A percentile compares a stretch with the other conserved stretches of the same genome.
These are phyloP conservation scores for Pueraria montana DNA, from an alignment of 306 rosid species.

Conservation along the genomic window DNA sequence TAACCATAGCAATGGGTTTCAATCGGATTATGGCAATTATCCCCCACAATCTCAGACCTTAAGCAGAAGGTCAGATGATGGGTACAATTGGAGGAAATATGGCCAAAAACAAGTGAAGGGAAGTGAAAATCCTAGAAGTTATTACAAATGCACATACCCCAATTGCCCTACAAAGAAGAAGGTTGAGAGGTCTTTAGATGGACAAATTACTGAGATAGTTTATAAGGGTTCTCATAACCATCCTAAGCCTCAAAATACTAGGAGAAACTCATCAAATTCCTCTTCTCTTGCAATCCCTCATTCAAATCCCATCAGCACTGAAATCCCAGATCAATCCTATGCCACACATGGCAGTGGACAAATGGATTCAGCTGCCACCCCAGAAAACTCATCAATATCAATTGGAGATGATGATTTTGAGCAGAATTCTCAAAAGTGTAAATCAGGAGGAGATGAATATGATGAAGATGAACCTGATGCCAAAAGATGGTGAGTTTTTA, in stretches of 20 bases:
- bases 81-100: slow-evolving; percentile 92
- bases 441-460: slow-evolving; percentile 73
- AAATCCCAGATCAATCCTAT: slow-evolving; percentile 69
- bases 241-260: slow-evolving; percentile 79
- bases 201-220: slow-evolving; percentile 92
- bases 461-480: slow-evolving; percentile 87
- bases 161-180: slow-evolving; percentile 92
- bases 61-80: slow-evolving; percentile 81
- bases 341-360: slow-evolving; percentile 67
- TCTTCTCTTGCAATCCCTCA: slow-evolving; percentile 56
- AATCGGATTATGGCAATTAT: slow-evolving; percentile 53
- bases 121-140: slow-evolving; percentile 94
- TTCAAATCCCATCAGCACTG: slow-evolving; percentile 52
- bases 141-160: slow-evolving; percentile 94
- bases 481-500: slow-evolving; percentile 72
- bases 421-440: slow-evolving; percentile 80
- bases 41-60: slow-evolving; percentile 56
- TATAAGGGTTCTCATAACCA: slow-evolving; percentile 95
- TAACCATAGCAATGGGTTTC: slow-evolving; percentile 52
- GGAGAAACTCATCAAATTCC: slow-evolving; percentile 64
- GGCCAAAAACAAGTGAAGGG: slow-evolving; percentile 97
- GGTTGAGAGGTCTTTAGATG: slow-evolving; percentile 88
- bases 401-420: slow-evolving; percentile 89
- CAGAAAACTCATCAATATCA: slow-evolving; percentile 83
- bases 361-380: slow-evolving; percentile 76